Conservation (phyloP, 148 eudicot genomes). For the Tetragonia tetragonoides region DNA sequence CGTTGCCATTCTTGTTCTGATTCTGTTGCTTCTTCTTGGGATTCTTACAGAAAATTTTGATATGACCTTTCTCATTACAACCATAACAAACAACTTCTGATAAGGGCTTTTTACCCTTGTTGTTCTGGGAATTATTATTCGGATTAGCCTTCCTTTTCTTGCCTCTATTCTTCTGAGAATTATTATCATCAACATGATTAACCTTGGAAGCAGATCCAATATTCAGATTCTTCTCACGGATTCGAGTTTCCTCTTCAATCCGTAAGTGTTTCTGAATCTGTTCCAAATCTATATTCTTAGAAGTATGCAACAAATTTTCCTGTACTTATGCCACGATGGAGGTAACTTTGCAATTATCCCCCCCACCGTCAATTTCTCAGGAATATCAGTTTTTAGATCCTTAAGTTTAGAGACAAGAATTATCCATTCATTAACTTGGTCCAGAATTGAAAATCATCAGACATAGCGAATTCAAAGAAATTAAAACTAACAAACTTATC, state of each 20-base stretch:
- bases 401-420: background rate
- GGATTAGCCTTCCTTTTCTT: background rate
- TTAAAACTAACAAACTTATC: constrained; percentile 11
- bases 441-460: background rate
- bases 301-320: background rate
- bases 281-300: background rate
- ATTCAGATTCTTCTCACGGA: background rate
- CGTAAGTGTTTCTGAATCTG: no score
- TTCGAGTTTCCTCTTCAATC: no score
- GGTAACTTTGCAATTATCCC: constrained; percentile 4
- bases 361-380: background rate
- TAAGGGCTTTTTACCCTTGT: background rate
- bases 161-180: background rate
- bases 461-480: constrained; percentile 12
- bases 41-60: background rate
- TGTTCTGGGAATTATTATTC: background rate
- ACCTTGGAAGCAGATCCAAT: background rate
- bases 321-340: background rate
- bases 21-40: background rate
- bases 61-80: background rate
- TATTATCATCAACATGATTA: background rate
- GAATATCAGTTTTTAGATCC: background rate
- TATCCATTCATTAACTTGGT: constrained; percentile 3
- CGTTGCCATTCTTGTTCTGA: background rate
- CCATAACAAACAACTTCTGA: background rate